These are phyloP conservation scores for Fusarium poae DNA, from an alignment of 2,329 filamentous ascomycete species.

Conservation along the genomic window DNA sequence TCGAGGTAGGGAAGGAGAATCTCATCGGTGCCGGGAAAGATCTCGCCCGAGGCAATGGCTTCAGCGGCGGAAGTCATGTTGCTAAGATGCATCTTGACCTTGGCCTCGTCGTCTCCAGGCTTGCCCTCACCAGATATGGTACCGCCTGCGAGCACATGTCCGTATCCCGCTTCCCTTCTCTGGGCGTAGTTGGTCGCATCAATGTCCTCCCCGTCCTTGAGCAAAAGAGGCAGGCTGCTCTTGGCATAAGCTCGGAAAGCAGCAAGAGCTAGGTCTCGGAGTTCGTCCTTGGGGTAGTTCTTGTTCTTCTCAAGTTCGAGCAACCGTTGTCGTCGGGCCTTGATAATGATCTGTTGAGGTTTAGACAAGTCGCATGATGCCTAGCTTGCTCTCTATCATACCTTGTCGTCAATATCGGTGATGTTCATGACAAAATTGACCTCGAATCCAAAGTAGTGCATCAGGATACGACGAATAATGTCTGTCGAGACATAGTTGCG, in stretches of 20 bases:
- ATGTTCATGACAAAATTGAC: constrained; percentile 95
- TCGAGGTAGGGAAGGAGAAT: constrained; percentile 89
- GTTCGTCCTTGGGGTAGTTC: constrained; percentile 61
- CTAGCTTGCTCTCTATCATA: constrained; percentile 46
- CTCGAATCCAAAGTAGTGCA: constrained; percentile 85
- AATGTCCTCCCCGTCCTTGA: constrained; percentile 58
- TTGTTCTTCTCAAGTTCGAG: constrained; percentile 85
- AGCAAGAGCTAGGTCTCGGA: constrained; percentile 61
- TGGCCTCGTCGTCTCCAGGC: constrained; percentile 83
- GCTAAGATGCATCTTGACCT: constrained; percentile 89
- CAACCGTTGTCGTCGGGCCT: constrained; percentile 81
- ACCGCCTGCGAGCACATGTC: constrained; percentile 66
- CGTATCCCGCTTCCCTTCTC: constrained; percentile 66
- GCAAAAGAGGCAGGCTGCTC: constrained; percentile 66
- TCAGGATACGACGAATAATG: constrained; percentile 84
- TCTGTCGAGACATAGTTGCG: constrained; percentile 93
- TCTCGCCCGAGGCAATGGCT: constrained; percentile 62
- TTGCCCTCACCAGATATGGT: constrained; percentile 69
- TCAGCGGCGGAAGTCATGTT: constrained; percentile 66
- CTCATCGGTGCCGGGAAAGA: constrained; percentile 70
- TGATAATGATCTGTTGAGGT: constrained; percentile 66
- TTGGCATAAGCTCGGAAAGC: constrained; percentile 70
- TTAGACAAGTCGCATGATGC: constrained; percentile 34
- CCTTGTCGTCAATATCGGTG: constrained; percentile 85
- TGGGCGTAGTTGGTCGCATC: constrained; percentile 64